A percentile compares a stretch with the other conserved stretches of the same genome.
Conservation (phyloP, 2,329 filamentous ascomycete species). For the Aspergillus fischeri region DNA sequence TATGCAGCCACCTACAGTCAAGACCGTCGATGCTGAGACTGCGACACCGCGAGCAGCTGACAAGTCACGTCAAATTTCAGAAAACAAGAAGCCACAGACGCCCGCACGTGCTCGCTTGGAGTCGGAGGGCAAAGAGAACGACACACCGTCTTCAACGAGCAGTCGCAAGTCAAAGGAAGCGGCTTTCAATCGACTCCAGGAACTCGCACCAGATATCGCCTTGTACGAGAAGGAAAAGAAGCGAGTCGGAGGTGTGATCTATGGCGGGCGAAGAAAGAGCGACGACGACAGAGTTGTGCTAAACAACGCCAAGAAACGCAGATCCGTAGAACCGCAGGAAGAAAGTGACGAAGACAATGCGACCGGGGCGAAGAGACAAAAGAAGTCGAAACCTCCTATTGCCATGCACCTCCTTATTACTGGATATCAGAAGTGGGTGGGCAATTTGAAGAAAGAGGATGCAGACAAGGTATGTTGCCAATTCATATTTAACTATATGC, state of each 20-base stretch:
- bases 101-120: conserved; percentile 50
- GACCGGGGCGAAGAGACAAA: conserved; percentile 60
- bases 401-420: conserved; percentile 76
- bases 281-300: conserved; percentile 36
- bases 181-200: conserved; percentile 71
- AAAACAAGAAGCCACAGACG: conserved; percentile 44
- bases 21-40: conserved; percentile 15
- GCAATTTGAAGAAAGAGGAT: conserved; percentile 68
- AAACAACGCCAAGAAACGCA: conserved; percentile 39
- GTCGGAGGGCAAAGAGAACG: conserved; percentile 72
- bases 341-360: conserved; percentile 50
- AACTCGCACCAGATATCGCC: conserved; percentile 76
- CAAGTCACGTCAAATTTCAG: conserved; percentile 26
- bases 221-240: conserved; percentile 93
- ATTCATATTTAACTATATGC: neutral
- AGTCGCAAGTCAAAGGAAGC: conserved; percentile 85
- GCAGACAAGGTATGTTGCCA: conserved; percentile 65
- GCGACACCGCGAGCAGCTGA: conserved; percentile 24
- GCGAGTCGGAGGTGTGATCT: conserved; percentile 63
- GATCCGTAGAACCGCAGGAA: conserved; percentile 45
- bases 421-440: conserved; percentile 77
- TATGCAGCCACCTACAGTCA: conserved; percentile 20
- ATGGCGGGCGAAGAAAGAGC: conserved; percentile 51
- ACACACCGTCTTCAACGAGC: conserved; percentile 70
- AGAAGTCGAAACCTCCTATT: conserved; percentile 60